These are phyloP conservation scores for Cutaneotrichosporon spelunceum DNA, from an alignment of 1,284 basidiomycete genomes.

Conservation along the genomic window DNA sequence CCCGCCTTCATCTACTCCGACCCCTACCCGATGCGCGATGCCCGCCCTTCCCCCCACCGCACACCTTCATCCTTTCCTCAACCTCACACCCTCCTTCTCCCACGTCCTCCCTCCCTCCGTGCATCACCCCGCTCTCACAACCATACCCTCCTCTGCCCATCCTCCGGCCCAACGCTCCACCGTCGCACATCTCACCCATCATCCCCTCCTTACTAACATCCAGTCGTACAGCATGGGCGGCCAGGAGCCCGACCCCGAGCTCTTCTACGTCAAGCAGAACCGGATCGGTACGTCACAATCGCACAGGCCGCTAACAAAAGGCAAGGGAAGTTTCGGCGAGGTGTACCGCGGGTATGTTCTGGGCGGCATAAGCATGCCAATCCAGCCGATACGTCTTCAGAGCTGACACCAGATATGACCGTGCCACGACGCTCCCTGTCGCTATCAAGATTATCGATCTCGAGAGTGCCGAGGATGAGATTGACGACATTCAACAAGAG, in stretches of 20 bases:
- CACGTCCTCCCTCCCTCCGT: neutral
- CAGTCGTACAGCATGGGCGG: conserved; percentile 18
- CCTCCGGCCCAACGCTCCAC: neutral
- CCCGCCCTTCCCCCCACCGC: neutral
- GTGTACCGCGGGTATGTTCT: conserved; percentile 81
- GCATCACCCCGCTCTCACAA: neutral
- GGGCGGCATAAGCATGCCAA: neutral
- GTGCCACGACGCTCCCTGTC: conserved; percentile 84
- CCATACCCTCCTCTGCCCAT: neutral
- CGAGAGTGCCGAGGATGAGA: conserved; percentile 98
- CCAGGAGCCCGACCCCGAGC: conserved; percentile 69
- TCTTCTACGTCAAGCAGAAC: conserved; percentile 93
- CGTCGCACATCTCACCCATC: neutral
- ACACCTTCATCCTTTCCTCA: conserved; percentile 1
- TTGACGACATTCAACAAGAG: conserved; percentile 98
- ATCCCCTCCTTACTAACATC: neutral
- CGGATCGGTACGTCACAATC: conserved; percentile 69
- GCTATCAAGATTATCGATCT: conserved; percentile 99
- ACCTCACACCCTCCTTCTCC: neutral
- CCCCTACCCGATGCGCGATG: neutral
- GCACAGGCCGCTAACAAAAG: neutral
- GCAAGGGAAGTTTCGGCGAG: conserved; percentile 94
- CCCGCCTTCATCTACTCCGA: neutral
- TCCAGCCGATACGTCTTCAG: neutral
- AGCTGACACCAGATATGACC: conserved; percentile 68